These are phyloP conservation scores for Aspergillus panamensis DNA, from an alignment of 495 filamentous ascomycete genomes.

Conservation along the genomic window DNA sequence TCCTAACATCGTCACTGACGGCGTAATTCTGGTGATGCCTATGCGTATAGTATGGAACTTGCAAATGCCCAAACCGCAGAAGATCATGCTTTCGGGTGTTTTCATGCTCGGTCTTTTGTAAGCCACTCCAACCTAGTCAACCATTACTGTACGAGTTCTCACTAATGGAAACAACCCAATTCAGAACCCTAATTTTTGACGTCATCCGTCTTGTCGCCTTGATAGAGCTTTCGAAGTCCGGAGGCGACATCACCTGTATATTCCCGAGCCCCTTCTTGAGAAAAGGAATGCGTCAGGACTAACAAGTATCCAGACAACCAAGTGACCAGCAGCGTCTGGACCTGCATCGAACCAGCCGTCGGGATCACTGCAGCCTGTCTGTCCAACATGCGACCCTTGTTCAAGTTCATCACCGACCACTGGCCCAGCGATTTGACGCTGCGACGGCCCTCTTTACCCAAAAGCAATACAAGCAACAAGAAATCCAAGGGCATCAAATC, in stretches of 20 bases:
- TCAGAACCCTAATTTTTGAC: constrained; percentile 31
- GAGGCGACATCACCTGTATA: constrained; percentile 30
- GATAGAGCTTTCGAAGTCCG: constrained; percentile 23
- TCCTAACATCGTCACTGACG: constrained; percentile 44
- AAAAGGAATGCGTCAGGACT: neutral
- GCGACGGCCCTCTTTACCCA: neutral
- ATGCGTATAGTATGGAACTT: constrained; percentile 45
- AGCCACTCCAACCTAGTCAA: neutral
- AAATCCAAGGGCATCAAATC: constrained; percentile 1
- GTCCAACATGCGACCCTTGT: constrained; percentile 34
- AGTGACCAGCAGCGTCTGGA: constrained; percentile 34
- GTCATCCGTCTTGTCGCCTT: constrained; percentile 30
- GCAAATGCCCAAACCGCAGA: constrained; percentile 38
- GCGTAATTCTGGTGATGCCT: constrained; percentile 46
- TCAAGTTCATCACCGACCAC: constrained; percentile 16
- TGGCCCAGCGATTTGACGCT: neutral
- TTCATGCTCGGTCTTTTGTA: constrained; percentile 43
- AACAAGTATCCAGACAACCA: constrained; percentile 24
- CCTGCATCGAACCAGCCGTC: constrained; percentile 35
- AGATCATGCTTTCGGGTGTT: constrained; percentile 37
- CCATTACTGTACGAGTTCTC: neutral
- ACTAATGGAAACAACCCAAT: neutral
- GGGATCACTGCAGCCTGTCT: constrained; percentile 36
- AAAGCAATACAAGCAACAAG: neutral
- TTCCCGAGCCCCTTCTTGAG: neutral